Evolutionary conservation across 257 asterid genomes (phyloP), one percentile per base, ranked within the genome.

Genomic region (Rhazya stricta): DNA sequence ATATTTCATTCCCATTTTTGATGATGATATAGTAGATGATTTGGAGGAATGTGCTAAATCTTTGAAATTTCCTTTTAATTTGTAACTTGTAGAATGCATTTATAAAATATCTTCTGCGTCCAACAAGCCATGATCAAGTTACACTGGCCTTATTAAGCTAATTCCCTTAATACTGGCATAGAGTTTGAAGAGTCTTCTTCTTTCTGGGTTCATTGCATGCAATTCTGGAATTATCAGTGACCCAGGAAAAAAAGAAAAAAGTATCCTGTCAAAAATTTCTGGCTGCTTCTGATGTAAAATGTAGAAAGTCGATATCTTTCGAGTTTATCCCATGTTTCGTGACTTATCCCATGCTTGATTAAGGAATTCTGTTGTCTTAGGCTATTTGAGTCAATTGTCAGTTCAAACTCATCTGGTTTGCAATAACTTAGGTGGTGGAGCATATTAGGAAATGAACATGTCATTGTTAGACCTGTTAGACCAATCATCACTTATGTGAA

Each of bases 41-140:
- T 25, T 53, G 62, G 62, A 23, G 39, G 21, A 21, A 51, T 19
- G 25, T 21, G 58, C 9, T 29, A 23, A 16, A 48, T 48, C 30
- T 54, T 54, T 9, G 30, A 23, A 54, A 54, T 54, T 54, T 12
- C 13, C 0, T 1, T n/a, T 23, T n/a, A 32, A n/a, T n/a, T n/a
- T n/a, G n/a, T n/a, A 54, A 54, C 62, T 23, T 54, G 62, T 54
- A n/a, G 62, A 54, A 54, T 54, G 30, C 62, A 54, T 54, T 54
- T 54, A 12, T 54, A 11, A n/a, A 54, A n/a, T 54, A 54, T n/a
- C 30, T 23, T 6, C n/a, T 7, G 13, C 23, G 8, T 54, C 62
- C 62, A 54, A 18, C 62, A n/a, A 21, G 5, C 58, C 58, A 51
- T 3, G 19, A 27, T 11, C 36, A 29, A 60, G 39, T 13, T 60